Conservation (phyloP, 306 rosid species). For the Delonix regia region DNA sequence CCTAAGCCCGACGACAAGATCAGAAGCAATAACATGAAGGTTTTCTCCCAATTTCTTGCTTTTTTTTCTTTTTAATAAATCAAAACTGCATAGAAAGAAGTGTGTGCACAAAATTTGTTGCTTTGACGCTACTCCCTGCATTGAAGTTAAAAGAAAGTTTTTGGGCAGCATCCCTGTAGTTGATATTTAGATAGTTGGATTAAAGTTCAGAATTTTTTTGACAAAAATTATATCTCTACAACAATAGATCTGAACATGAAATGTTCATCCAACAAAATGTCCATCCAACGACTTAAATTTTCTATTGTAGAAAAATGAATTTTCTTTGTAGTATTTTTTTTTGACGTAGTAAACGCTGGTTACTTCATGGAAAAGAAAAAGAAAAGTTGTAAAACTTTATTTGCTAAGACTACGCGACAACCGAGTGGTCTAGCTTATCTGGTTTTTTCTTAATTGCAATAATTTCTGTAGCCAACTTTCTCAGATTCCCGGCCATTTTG, state of each 20-base stretch:
- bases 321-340: not conserved
- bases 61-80: not conserved
- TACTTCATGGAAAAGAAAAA: no score
- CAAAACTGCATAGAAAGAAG: not conserved
- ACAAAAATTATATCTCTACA: no score
- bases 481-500: not conserved
- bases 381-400: not conserved
- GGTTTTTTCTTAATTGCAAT: not conserved
- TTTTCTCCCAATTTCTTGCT: not conserved
- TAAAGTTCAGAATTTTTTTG: no score
- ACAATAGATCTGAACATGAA: no score
- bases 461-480: not conserved
- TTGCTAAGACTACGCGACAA: no score
- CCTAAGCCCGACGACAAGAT: constrained; percentile 83
- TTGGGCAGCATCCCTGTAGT: no score
- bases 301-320: no score
- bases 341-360: no score
- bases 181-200: no score
- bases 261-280: no score
- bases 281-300: no score
- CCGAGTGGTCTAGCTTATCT: no score
- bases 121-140: not conserved
- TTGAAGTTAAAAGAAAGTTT: not conserved
- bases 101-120: not conserved
- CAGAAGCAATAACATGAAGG: constrained; percentile 76